Conservation (phyloP, 2,329 filamentous ascomycete species). For the Ophiosphaerella narmari region DNA sequence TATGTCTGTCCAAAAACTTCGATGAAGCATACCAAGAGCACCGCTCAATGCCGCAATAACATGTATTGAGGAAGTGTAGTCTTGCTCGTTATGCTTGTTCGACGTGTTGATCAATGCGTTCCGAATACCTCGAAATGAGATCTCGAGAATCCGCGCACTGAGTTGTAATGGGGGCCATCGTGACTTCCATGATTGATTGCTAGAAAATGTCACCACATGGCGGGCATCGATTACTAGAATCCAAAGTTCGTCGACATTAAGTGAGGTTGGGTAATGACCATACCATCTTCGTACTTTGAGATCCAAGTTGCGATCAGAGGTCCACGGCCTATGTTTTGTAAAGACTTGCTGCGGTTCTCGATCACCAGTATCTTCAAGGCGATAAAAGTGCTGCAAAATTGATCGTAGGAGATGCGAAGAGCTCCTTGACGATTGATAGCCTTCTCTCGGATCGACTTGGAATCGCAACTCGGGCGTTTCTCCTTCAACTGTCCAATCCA, state of each 20-base stretch:
- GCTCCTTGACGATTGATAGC: constrained; percentile 45
- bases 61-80: constrained; percentile 48
- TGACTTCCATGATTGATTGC: constrained; percentile 52
- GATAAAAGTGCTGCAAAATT: constrained; percentile 50
- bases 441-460: constrained; percentile 49
- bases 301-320: constrained; percentile 48
- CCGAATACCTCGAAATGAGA: constrained; percentile 49
- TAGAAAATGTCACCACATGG: constrained; percentile 50
- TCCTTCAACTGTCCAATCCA: constrained; percentile 50
- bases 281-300: constrained; percentile 51
- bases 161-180: constrained; percentile 50
- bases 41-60: constrained; percentile 46
- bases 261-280: constrained; percentile 47
- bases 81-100: constrained; percentile 34
- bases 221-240: constrained; percentile 47
- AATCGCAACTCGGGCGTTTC: constrained; percentile 47
- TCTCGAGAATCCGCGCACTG: constrained; percentile 46
- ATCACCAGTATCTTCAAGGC: constrained; percentile 50
- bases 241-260: constrained; percentile 53
- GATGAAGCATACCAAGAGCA: constrained; percentile 50
- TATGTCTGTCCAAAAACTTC: constrained; percentile 51
- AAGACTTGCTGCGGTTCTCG: constrained; percentile 49
- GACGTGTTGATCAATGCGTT: constrained; percentile 43
- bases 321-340: constrained; percentile 50
- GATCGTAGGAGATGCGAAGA: constrained; percentile 48